These are phyloP conservation scores for Suillus plorans DNA, from an alignment of 768 basidiomycete genomes.

Conservation along the genomic window DNA sequence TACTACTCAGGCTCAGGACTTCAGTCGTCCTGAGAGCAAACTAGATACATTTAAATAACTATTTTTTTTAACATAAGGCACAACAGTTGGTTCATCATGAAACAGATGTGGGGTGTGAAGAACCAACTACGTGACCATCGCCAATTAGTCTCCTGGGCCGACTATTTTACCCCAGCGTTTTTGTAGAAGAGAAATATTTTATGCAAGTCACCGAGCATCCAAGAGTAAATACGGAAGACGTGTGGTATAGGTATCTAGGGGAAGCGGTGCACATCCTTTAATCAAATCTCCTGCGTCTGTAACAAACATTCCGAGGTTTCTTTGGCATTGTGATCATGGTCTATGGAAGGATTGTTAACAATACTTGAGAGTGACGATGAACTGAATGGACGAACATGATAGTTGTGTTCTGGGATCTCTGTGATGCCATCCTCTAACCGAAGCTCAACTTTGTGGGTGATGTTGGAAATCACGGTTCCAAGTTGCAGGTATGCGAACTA, in stretches of 20 bases:
- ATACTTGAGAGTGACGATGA: not conserved
- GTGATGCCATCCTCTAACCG: constrained; percentile 50
- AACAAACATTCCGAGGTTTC: constrained; percentile 60
- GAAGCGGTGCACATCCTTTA: constrained; percentile 22
- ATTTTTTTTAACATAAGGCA: no score
- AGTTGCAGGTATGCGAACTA: constrained; percentile 96
- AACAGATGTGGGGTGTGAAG: no score
- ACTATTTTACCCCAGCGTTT: not conserved
- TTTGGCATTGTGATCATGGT: constrained; percentile 95
- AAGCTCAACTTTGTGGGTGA: constrained; percentile 78
- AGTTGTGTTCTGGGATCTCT: constrained; percentile 80
- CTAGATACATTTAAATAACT: no score
- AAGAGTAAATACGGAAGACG: constrained; percentile 7
- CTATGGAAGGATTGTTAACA: constrained; percentile 36
- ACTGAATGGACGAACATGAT: constrained; percentile 61
- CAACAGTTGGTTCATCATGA: no score
- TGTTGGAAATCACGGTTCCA: constrained; percentile 74
- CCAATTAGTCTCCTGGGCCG: no score
- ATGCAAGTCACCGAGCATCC: constrained; percentile 9
- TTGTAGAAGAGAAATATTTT: not conserved
- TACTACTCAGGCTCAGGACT: no score
- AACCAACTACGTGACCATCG: no score
- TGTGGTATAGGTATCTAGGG: constrained; percentile 1
- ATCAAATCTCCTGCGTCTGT: constrained; percentile 63
- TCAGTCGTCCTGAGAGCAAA: no score